Base-by-base conservation (phyloP, 225 moss, liverwort and hornwort species). In the Asterella californica region DNA sequence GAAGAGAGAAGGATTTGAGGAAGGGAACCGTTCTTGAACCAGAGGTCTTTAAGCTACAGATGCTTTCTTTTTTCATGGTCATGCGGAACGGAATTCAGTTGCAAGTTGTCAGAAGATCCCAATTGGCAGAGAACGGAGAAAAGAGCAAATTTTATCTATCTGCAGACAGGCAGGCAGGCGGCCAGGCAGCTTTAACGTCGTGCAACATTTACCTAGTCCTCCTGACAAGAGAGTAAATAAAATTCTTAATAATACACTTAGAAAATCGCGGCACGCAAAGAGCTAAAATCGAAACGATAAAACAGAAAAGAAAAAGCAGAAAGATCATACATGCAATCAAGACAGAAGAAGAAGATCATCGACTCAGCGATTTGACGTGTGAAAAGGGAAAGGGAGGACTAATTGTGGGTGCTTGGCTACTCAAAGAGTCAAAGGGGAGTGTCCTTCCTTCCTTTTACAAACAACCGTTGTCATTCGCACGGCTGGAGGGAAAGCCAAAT, bases 11-110 rank as follows among this genome's bases (percentile, higher is more conserved):
- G n/a, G 22, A 19, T 57, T 19, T 57, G 61, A 61, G n/a, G n/a
- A 27, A 61, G 61, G 67, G 36, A 52, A 17, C 33, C 33, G 33
- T 67, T 33, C 67, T 67, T 67, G 33, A 36, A 67, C 67, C 2
- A 15, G 34, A 36, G 67, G 33, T 36, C 67, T 67, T 34, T 14
- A 67, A 67, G 67, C 15, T 17, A 34, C 33, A 67, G 67, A 67
- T 67, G 32, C 67, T 61, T 67, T 67, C 30, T n/a, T n/a, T n/a
- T n/a, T n/a, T 36, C 33, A 67, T 67, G 67, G 67, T 33, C 67
- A 67, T 34, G 67, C 30, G 34, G 67, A 36, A 67, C 15, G 67
- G 67, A 67, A 67, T 67, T 67, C 67, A 36, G 67, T 67, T 67
- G 33, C 32, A 67, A 12, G 15, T 1, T 67, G 67, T 67, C 67